These are phyloP conservation scores for Dioscorea dumetorum DNA, from an alignment of 106 monocot genomes.

Conservation along the genomic window DNA sequence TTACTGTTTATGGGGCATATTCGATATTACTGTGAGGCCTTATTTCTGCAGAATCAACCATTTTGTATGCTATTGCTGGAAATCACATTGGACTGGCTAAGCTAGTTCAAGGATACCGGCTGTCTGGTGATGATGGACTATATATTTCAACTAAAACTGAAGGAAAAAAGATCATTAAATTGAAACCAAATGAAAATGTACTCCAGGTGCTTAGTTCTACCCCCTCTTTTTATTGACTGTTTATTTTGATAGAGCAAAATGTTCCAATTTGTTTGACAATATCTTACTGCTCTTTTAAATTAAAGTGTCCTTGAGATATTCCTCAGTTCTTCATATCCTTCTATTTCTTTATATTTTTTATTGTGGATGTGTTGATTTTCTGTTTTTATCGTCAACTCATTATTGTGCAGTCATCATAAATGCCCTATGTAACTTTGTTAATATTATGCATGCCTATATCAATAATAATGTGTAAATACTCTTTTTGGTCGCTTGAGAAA, in stretches of 20 bases:
- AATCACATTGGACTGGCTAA: slow-evolving; percentile 76
- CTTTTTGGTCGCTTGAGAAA: no score
- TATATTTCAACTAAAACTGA: slow-evolving; percentile 82
- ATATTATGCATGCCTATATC: no score
- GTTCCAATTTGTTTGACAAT: no score
- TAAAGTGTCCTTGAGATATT: no score
- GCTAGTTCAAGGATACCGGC: slow-evolving; percentile 61
- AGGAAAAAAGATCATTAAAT: slow-evolving; percentile 77
- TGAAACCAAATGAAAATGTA: slow-evolving; percentile 81
- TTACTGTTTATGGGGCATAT: background rate
- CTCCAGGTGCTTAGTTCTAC: slow-evolving; percentile 47
- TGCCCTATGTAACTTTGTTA: no score
- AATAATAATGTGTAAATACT: no score
- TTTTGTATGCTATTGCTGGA: slow-evolving; percentile 80
- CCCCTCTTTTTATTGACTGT: background rate
- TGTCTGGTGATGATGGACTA: slow-evolving; percentile 59
- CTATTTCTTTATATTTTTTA: no score
- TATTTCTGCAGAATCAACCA: slow-evolving; percentile 68
- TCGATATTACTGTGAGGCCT: slow-evolving; percentile 1
- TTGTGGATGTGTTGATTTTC: no score
- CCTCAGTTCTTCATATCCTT: no score
- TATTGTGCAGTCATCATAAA: no score
- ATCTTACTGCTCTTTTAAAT: no score
- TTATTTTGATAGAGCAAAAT: background rate
- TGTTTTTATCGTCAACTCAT: no score